A percentile compares a stretch with the other conserved stretches of the same genome.
These are phyloP conservation scores for Haemoproteus tartakovskyi DNA, from an alignment of 169 alveolate species.

Conservation along the genomic window DNA sequence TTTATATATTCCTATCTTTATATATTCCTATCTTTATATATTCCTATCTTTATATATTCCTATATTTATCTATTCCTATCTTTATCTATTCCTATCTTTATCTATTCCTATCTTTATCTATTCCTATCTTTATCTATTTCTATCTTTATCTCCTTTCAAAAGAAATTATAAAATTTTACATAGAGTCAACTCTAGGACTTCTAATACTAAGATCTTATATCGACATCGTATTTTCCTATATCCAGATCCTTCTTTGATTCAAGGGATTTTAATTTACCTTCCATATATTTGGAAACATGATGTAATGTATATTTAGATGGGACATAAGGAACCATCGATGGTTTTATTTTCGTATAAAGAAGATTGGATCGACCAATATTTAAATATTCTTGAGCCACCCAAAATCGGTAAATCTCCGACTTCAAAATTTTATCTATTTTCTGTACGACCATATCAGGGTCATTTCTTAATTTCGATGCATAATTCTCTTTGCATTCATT, in stretches of 20 bases:
- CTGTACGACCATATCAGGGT: conserved; percentile 63
- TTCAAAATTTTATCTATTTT: conserved; percentile 63
- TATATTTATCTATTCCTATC: not conserved
- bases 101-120: not conserved
- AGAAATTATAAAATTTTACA: too few species aligned
- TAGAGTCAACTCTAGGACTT: not conserved
- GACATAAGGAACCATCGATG: conserved; percentile 9
- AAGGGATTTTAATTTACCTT: conserved; percentile 59
- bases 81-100: too few species aligned
- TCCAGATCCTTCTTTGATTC: conserved; percentile 58
- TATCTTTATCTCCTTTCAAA: too few species aligned
- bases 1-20: too few species aligned
- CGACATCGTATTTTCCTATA: conserved; percentile 43
- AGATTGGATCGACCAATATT: conserved; percentile 31
- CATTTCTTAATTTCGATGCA: conserved; percentile 60
- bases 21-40: too few species aligned
- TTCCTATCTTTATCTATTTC: not conserved
- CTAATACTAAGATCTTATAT: conserved; percentile 9
- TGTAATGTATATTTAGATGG: conserved; percentile 48
- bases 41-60: not conserved
- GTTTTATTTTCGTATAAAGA: conserved; percentile 11
- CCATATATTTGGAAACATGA: conserved; percentile 59
- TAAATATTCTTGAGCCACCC: conserved; percentile 56
- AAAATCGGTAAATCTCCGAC: conserved; percentile 57
- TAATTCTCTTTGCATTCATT: conserved; percentile 45